phyloP scores from a whole-genome alignment of 345 rosid species.

The Salix koriyanagi region DNA sequence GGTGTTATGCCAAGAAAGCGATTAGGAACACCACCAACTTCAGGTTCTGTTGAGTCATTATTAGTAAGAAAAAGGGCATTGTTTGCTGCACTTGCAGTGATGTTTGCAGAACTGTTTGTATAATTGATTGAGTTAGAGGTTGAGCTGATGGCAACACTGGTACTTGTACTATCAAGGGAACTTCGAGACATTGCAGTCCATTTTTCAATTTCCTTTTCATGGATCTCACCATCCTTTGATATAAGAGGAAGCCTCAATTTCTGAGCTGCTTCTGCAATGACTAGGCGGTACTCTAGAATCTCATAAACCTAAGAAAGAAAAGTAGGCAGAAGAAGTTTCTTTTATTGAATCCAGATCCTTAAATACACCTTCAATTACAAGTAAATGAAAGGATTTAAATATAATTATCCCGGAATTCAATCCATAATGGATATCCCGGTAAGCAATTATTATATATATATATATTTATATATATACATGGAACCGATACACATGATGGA shows the following conservation, averaged over 20 bases:
- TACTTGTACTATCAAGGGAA: constrained; percentile 78
- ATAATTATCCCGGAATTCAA: not conserved
- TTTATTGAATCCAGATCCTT: not conserved
- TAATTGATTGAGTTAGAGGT: constrained; percentile 63
- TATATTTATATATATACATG: too few species aligned
- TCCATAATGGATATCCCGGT: not conserved
- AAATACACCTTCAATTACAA: not conserved
- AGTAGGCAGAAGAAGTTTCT: not conserved
- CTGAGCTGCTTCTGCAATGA: constrained; percentile 95
- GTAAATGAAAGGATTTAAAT: not conserved
- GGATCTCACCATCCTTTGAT: constrained; percentile 87
- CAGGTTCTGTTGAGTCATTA: constrained; percentile 56
- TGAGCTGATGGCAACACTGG: constrained; percentile 70
- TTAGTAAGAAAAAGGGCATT: constrained; percentile 28
- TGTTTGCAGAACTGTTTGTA: constrained; percentile 49
- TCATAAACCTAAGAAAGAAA: constrained; percentile 62
- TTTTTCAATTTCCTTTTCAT: constrained; percentile 88
- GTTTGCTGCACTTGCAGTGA: constrained; percentile 37
- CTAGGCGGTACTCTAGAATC: constrained; percentile 79
- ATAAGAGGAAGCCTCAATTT: constrained; percentile 89
- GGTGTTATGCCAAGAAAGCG: constrained; percentile 92
- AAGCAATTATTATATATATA: not conserved
- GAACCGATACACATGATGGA: too few species aligned
- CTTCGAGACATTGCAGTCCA: constrained; percentile 79
- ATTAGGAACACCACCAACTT: constrained; percentile 90